Evolutionary conservation across 2,329 filamentous ascomycete species (phyloP).

Genomic region (Herpotrichia juniperi): DNA sequence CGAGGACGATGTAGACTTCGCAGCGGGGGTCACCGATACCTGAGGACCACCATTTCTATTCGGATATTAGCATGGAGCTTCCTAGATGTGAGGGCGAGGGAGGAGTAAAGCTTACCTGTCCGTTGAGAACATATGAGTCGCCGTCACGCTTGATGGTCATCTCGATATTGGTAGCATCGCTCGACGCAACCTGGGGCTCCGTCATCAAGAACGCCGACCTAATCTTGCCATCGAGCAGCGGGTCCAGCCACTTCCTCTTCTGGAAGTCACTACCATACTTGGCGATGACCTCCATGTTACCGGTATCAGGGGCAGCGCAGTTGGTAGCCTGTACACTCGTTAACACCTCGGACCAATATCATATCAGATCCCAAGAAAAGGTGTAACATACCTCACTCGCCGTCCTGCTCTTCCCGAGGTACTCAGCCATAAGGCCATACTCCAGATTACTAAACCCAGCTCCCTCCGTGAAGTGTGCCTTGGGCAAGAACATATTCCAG

Average conservation of each 20-base stretch:
- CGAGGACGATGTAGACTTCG: constrained; percentile 95
- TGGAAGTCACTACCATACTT: constrained; percentile 88
- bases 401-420: constrained; percentile 81
- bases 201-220: constrained; percentile 94
- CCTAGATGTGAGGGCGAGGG: neutral
- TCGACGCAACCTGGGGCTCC: constrained; percentile 85
- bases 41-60: constrained; percentile 99
- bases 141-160: constrained; percentile 83
- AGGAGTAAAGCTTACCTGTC: constrained; percentile 61
- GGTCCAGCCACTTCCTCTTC: constrained; percentile 82
- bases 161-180: constrained; percentile 91
- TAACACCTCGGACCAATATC: constrained; percentile 2
- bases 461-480: constrained; percentile 93
- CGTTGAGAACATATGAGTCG: constrained; percentile 89
- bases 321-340: constrained; percentile 67
- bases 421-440: constrained; percentile 97
- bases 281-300: constrained; percentile 94
- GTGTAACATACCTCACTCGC: constrained; percentile 54
- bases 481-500: constrained; percentile 98
- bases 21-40: constrained; percentile 93
- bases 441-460: constrained; percentile 95
- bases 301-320: constrained; percentile 88
- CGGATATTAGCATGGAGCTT: constrained; percentile 55
- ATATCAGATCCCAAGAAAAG: neutral
- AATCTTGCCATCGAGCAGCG: constrained; percentile 82